Evolutionary conservation across 2,329 filamentous ascomycete genomes (phyloP).

Genomic region (Phialophora expanda): DNA sequence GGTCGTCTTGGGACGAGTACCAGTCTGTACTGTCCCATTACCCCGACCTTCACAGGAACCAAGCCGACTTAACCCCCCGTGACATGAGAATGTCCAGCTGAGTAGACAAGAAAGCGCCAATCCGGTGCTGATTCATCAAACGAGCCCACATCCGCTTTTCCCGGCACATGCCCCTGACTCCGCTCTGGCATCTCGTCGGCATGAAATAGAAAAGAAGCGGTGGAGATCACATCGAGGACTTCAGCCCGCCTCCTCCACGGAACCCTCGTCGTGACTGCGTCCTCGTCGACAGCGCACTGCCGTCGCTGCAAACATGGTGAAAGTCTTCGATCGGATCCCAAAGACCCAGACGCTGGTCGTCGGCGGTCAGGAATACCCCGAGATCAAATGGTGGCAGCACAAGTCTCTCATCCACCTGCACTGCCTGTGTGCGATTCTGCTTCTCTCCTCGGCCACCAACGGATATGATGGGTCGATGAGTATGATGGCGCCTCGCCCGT

Average conservation of each 20-base stretch:
- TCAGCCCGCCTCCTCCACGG: background rate
- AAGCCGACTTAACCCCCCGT: background rate
- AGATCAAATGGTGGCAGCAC: slow-evolving; percentile 22
- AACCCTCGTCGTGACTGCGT: background rate
- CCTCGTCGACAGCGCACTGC: background rate
- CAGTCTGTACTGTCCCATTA: too few species aligned
- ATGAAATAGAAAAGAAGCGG: slow-evolving; percentile 12
- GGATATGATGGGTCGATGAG: slow-evolving; percentile 33
- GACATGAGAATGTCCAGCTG: background rate
- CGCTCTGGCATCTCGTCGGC: background rate
- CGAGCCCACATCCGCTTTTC: background rate
- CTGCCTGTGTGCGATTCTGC: slow-evolving; percentile 59
- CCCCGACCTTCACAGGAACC: background rate
- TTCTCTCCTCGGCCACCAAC: slow-evolving; percentile 59
- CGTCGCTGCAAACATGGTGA: slow-evolving; percentile 7
- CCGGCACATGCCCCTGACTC: background rate
- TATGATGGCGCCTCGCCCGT: background rate
- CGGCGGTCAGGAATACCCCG: slow-evolving; percentile 16
- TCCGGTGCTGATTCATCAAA: background rate
- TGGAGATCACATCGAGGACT: background rate
- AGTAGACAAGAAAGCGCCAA: background rate
- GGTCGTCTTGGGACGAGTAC: background rate
- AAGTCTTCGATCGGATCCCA: background rate
- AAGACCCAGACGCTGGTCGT: slow-evolving; percentile 12
- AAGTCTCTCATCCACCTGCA: slow-evolving; percentile 45